Conservation (phyloP, 2,329 filamentous ascomycete genomes). For the Triangularia setosa region DNA sequence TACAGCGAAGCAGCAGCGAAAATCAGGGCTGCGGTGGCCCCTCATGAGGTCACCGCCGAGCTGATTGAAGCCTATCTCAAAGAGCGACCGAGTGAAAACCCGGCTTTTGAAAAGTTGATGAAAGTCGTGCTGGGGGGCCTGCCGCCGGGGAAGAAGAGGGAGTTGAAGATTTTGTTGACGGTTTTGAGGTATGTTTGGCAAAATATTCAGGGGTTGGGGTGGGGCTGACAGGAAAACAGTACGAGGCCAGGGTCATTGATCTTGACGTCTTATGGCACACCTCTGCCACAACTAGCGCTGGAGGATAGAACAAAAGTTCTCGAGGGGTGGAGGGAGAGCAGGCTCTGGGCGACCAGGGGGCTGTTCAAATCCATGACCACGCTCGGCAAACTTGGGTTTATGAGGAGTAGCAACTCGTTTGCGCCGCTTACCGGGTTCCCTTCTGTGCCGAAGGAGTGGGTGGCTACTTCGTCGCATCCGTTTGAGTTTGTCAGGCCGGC, state of each 20-base stretch:
- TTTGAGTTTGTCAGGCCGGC: slow-evolving; percentile 57
- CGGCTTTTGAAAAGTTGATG: slow-evolving; percentile 22
- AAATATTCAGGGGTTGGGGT: too few relatives aligned
- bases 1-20: slow-evolving; percentile 17
- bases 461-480: slow-evolving; percentile 45
- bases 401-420: slow-evolving; percentile 53
- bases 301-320: slow-evolving; percentile 59
- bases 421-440: slow-evolving; percentile 54
- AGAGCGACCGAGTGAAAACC: slow-evolving; percentile 22
- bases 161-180: slow-evolving; percentile 17
- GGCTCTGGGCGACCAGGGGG: slow-evolving; percentile 50
- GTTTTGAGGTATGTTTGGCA: slow-evolving; percentile 20
- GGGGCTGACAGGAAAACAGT: slow-evolving; percentile 35
- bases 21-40: slow-evolving; percentile 14
- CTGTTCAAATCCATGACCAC: slow-evolving; percentile 54
- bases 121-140: slow-evolving; percentile 20
- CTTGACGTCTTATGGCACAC: slow-evolving; percentile 63
- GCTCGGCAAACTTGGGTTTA: slow-evolving; percentile 52
- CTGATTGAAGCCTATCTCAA: slow-evolving; percentile 23
- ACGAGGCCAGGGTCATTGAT: slow-evolving; percentile 60
- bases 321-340: slow-evolving; percentile 57
- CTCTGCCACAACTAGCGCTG: slow-evolving; percentile 58
- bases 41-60: slow-evolving; percentile 10
- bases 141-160: slow-evolving; percentile 15
- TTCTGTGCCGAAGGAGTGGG: slow-evolving; percentile 49